Base-by-base conservation (phyloP, 129 eudicot species). In the Flaveria brownii region DNA sequence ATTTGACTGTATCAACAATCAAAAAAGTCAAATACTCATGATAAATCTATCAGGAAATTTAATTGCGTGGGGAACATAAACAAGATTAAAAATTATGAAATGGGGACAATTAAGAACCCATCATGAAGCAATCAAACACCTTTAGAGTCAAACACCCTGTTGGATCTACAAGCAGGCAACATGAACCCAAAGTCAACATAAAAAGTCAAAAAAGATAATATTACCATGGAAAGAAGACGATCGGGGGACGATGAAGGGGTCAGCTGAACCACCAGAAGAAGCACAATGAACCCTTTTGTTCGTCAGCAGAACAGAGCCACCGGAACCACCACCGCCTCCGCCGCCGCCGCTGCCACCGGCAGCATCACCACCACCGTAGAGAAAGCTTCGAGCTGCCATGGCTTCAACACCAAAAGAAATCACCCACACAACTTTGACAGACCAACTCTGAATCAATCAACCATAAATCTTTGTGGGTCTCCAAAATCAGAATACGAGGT, bases 361-460 rank as follows among this genome's bases (percentile, higher is more conserved):
- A 33, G 39, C 39, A 33, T 33, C 78, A 36, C 16, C 78, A 43
- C 85, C 89, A 43, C 85, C 88, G 65, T 62, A 88, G 8, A 85
- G 54, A 75, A 81, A 72, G 72, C 83, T 82, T 65, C 79, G 70
- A 82, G 87, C 93, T 47, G 86, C 85, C 93, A 86, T 88, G 69
- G 81, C 80, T 62, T 43, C 61, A 69, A 74, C 59, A 78, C 47
- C 43, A 64, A 23, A 47, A 68, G 16, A 49, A 25, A 50, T 8
- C 39, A 20, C 81, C 76, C 74, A 39, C 43, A 28, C 62, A 68
- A 47, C 28, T 61, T 7, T 3, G 11, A 4, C 62, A 5, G 39
- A 57, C 54, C 45, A 55, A 43, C 4, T 47, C 17, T 49, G 73
- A 33, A 33, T 86, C 73, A 83, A 68, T 68, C 89, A 75, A 46